phyloP scores from a whole-genome alignment of 2,329 filamentous ascomycete species.

The Botrytis galanthina region DNA sequence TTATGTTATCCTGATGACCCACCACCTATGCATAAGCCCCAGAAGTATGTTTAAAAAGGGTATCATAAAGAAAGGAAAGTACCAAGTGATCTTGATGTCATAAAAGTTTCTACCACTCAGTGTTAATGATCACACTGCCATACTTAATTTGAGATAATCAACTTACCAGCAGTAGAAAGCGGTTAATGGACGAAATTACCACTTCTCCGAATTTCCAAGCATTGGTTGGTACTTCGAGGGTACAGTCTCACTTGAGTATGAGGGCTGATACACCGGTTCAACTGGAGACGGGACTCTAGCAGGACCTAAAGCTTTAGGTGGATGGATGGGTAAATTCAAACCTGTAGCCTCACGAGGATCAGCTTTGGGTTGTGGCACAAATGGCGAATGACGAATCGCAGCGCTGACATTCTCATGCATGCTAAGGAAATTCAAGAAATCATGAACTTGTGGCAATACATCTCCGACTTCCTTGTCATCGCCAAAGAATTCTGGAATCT shows the following conservation, averaged over 20 bases:
- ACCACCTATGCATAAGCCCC: slow-evolving; percentile 1
- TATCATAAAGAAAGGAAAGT: slow-evolving; percentile 18
- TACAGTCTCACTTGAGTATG: slow-evolving; percentile 3
- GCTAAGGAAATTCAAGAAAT: slow-evolving; percentile 57
- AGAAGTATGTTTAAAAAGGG: slow-evolving; percentile 12
- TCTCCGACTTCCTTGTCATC: slow-evolving; percentile 41
- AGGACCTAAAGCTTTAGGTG: slow-evolving; percentile 4
- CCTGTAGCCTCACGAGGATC: slow-evolving; percentile 15
- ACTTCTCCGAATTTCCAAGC: slow-evolving; percentile 11
- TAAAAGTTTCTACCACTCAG: not conserved
- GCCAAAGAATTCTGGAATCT: slow-evolving; percentile 73
- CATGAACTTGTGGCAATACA: slow-evolving; percentile 58
- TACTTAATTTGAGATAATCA: not conserved
- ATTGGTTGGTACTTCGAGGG: slow-evolving; percentile 9
- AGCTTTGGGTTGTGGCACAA: slow-evolving; percentile 38
- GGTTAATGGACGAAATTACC: slow-evolving; percentile 6
- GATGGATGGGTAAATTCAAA: slow-evolving; percentile 11
- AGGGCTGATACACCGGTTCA: not conserved
- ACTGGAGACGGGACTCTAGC: not conserved
- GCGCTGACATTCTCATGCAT: slow-evolving; percentile 60
- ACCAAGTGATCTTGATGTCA: not conserved
- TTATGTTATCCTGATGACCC: not conserved
- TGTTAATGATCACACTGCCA: not conserved
- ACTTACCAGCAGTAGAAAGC: not conserved
- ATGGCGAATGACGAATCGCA: slow-evolving; percentile 54